These are phyloP conservation scores for Syzygium malaccense DNA, from an alignment of 441 rosid genomes.

Conservation along the genomic window DNA sequence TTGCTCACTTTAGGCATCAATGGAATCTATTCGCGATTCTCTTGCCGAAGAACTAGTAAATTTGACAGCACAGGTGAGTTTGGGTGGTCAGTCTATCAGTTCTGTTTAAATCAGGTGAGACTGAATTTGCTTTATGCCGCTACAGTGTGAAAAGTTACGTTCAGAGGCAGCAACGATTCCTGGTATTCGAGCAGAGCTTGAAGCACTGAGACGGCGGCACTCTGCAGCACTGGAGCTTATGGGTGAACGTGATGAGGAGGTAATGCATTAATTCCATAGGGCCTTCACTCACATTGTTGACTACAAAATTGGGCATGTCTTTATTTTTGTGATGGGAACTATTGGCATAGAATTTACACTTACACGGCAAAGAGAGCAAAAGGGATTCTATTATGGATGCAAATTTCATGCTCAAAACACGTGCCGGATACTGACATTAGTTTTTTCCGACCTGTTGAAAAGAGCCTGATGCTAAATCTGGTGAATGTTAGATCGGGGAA, in stretches of 20 bases:
- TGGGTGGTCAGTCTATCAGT: background rate
- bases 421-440: background rate
- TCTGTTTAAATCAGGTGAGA: background rate
- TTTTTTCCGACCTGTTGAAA: background rate
- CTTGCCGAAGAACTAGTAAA: conserved; percentile 95
- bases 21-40: conserved; percentile 97
- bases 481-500: background rate
- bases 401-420: background rate
- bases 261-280: conserved; percentile 12
- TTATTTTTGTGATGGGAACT: background rate
- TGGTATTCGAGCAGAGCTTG: conserved; percentile 83
- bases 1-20: conserved; percentile 51
- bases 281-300: background rate
- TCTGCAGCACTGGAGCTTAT: conserved; percentile 95
- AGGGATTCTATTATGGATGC: background rate
- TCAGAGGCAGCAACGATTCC: conserved; percentile 71
- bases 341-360: background rate
- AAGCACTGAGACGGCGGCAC: conserved; percentile 87
- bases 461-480: background rate
- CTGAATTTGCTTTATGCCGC: conserved; percentile 5
- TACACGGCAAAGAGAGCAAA: background rate
- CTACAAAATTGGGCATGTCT: background rate
- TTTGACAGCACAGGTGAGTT: conserved; percentile 81
- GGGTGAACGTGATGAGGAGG: conserved; percentile 99
- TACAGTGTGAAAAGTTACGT: conserved; percentile 82